These are phyloP conservation scores for Silene conica DNA, from an alignment of 148 eudicot genomes.

Conservation along the genomic window DNA sequence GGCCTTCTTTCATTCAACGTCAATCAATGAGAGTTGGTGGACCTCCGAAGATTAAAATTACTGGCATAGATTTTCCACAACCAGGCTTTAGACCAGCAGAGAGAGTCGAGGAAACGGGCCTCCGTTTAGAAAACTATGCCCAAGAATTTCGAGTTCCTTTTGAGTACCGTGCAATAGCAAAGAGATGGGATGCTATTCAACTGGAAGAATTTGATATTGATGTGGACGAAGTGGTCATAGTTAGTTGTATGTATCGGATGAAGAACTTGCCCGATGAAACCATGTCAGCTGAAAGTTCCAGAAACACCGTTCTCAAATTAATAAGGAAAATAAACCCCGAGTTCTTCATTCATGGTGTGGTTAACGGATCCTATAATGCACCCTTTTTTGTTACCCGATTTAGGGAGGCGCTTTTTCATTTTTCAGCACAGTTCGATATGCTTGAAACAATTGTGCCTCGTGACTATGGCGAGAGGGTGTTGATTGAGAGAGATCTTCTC, in stretches of 20 bases:
- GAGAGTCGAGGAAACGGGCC: conserved; percentile 59
- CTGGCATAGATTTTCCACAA: conserved; percentile 67
- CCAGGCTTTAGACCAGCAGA: conserved; percentile 66
- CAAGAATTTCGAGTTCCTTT: conserved; percentile 49
- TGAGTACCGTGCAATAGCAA: conserved; percentile 51
- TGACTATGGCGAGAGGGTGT: conserved; percentile 42
- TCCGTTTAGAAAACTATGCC: conserved; percentile 55
- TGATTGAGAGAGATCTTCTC: conserved; percentile 53
- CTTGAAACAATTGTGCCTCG: conserved; percentile 53
- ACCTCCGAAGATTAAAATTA: conserved; percentile 55
- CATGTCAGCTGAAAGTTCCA: conserved; percentile 40
- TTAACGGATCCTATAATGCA: conserved; percentile 58
- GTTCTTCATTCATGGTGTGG: conserved; percentile 50
- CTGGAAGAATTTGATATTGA: conserved; percentile 52
- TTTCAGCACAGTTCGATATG: conserved; percentile 64
- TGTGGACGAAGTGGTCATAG: conserved; percentile 51
- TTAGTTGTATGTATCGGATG: conserved; percentile 48
- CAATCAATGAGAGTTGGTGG: conserved; percentile 43
- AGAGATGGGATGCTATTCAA: conserved; percentile 57
- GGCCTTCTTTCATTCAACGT: conserved; percentile 61
- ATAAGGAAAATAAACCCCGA: conserved; percentile 49
- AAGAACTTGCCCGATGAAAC: conserved; percentile 66
- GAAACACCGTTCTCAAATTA: conserved; percentile 41
- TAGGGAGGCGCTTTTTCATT: conserved; percentile 66
- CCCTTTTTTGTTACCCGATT: conserved; percentile 64